phyloP scores from a whole-genome alignment of 192 early-diverging fungal species.

The Coemansia sp. region DNA sequence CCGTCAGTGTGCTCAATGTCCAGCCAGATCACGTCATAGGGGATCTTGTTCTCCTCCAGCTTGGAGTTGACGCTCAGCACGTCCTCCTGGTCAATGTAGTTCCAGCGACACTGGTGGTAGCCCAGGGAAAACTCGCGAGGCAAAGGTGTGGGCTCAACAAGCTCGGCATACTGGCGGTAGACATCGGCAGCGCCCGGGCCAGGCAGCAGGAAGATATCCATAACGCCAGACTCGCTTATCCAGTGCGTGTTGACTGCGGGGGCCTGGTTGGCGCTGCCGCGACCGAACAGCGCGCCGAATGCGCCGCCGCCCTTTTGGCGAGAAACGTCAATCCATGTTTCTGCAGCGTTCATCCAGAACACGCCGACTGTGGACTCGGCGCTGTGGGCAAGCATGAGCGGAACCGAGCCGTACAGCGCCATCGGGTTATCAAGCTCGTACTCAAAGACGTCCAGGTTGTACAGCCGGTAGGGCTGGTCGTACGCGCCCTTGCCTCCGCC shows the following conservation, averaged over 20 bases:
- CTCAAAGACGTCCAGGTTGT: constrained; percentile 98
- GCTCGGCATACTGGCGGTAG: constrained; percentile 66
- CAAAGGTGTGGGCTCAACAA: constrained; percentile 80
- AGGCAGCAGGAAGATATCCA: constrained; percentile 87
- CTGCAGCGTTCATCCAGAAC: constrained; percentile 92
- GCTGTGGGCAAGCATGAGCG: constrained; percentile 90
- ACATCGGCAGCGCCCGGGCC: constrained; percentile 71
- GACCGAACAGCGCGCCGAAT: constrained; percentile 33
- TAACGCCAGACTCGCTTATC: constrained; percentile 86
- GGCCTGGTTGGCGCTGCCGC: constrained; percentile 22
- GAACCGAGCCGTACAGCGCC: constrained; percentile 94
- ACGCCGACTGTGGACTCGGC: constrained; percentile 73
- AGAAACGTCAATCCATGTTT: constrained; percentile 97
- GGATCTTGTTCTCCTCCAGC: constrained; percentile 90
- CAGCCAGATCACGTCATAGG: constrained; percentile 98
- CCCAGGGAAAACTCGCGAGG: constrained; percentile 89
- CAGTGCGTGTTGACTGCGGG: constrained; percentile 71
- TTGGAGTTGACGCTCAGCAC: constrained; percentile 79
- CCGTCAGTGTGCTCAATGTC: constrained; percentile 99
- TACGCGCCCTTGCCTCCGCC: constrained; percentile 70
- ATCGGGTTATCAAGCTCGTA: constrained; percentile 94
- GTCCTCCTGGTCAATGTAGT: constrained; percentile 91
- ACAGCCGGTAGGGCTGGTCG: constrained; percentile 91
- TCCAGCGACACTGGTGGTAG: constrained; percentile 99
- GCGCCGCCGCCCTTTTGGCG: constrained; percentile 54